Base-by-base conservation (phyloP, 2,329 filamentous ascomycete genomes). In the Trichoderma aggressivum region DNA sequence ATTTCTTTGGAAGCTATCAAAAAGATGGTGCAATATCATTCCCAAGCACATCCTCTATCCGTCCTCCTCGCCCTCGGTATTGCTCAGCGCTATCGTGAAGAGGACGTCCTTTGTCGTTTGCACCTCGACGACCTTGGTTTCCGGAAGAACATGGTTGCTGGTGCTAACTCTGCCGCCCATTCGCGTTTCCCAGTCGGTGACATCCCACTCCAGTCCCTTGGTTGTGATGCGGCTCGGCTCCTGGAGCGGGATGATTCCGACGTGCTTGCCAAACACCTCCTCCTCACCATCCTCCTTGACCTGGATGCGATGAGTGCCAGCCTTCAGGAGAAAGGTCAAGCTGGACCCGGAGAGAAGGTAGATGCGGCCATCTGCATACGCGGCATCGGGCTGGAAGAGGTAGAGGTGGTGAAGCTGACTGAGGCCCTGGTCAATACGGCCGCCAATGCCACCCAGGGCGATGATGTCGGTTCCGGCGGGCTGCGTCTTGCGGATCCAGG, bases 391-490 rank as follows among this genome's bases (percentile, higher is more conserved):
- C 77, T 91, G 88, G 79, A 88, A 90, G 62, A 88, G 80, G 75
- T 89, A 94, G 59, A 98, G 86, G 78, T 98, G 93, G 79, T 97
- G 93, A 66, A 99, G 86, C 76, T 97, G 90, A 71, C 93, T 94
- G 61, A 99, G 86, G 2, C 92, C 95, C 79, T 99, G 96, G 80
- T 99, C 96, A 18, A 98, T 92, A 34, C 96, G 90, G 7, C 96
- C 96, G 56, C 93, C 94, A 0, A 98, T 86, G 2, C 94, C 94
- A 53, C 95, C 94, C 7, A 98, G 83, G 47, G 92, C 90, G 14
- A 97, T 85, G n/a, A 97, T 89, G 77, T 95, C 87, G 63, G 86
- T 78, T 1, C 77, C 74, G 26, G 73, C 34, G 6, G 81, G 72
- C 55, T 79, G 73, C 32, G 79, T 75, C 3, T 76, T 75, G 61